Percentiles rank a stretch among this genome's conserved stretches.
Conservation (phyloP, 805 yeast species). For the Wickerhamomyces kurtzmanii region DNA sequence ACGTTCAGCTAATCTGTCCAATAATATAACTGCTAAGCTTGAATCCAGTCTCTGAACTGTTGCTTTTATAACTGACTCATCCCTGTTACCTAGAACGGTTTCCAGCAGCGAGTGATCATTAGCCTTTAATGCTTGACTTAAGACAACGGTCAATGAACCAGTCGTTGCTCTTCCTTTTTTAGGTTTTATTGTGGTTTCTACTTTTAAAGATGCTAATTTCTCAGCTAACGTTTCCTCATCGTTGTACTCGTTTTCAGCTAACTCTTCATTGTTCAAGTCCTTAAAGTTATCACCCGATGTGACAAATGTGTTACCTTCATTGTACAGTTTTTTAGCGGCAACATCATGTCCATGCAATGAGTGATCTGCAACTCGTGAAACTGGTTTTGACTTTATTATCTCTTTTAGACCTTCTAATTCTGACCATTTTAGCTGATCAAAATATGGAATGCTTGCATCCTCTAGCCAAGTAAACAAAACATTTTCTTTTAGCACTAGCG, state of each 20-base stretch:
- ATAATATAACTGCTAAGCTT: conserved; percentile 39
- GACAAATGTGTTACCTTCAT: conserved; percentile 51
- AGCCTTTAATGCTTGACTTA: conserved; percentile 80
- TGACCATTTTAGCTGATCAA: conserved; percentile 44
- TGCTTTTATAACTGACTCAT: conserved; percentile 39
- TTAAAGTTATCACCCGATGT: conserved; percentile 55
- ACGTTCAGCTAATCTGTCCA: conserved; percentile 50
- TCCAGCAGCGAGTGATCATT: conserved; percentile 84
- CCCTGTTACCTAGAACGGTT: conserved; percentile 54
- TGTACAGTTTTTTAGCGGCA: conserved; percentile 45
- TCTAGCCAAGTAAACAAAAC: conserved; percentile 53
- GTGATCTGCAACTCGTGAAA: conserved; percentile 28
- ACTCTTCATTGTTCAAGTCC: conserved; percentile 39
- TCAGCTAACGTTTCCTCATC: conserved; percentile 40
- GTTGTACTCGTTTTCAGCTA: conserved; percentile 27
- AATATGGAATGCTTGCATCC: conserved; percentile 43
- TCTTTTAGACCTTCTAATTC: conserved; percentile 16
- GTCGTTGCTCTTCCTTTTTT: conserved; percentile 42
- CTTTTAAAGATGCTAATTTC: conserved; percentile 27
- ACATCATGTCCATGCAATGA: conserved; percentile 31
- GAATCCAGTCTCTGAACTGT: conserved; percentile 50
- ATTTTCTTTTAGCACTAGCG: conserved; percentile 22
- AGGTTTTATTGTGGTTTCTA: conserved; percentile 14
- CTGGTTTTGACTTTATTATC: conserved; percentile 29
- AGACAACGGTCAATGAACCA: conserved; percentile 75